Conservation (phyloP, 2,329 filamentous ascomycete species). For the Trichothecium sympodiale region DNA sequence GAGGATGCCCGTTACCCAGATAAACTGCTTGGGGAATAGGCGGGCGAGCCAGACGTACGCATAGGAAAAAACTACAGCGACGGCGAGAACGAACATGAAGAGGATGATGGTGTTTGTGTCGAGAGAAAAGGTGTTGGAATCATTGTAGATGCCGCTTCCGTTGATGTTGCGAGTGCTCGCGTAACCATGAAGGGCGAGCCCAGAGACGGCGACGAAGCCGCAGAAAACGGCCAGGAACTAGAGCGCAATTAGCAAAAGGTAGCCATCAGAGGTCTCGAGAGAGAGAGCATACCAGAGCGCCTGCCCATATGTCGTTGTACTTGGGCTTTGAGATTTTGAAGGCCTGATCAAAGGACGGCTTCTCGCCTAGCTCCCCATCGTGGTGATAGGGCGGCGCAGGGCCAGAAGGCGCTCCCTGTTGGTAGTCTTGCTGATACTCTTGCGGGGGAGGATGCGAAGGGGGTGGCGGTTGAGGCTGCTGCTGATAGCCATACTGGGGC, state of each 20-base stretch:
- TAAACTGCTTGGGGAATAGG: slow-evolving; percentile 76
- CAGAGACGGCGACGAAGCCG: slow-evolving; percentile 70
- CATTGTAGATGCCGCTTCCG: slow-evolving; percentile 64
- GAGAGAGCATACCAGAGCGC: slow-evolving; percentile 48
- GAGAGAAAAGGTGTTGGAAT: slow-evolving; percentile 53
- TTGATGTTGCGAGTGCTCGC: slow-evolving; percentile 48
- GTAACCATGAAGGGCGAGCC: slow-evolving; percentile 65
- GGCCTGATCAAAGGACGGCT: slow-evolving; percentile 60
- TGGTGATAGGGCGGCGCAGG: slow-evolving; percentile 13
- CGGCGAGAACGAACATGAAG: slow-evolving; percentile 65
- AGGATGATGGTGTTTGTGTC: slow-evolving; percentile 79
- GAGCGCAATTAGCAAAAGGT: too few species aligned
- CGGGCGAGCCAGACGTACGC: slow-evolving; percentile 67
- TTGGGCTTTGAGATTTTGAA: slow-evolving; percentile 80
- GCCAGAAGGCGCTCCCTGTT: slow-evolving; percentile 12
- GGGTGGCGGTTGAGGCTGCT: slow-evolving; percentile 14
- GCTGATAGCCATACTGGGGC: slow-evolving; percentile 10
- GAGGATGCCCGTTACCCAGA: slow-evolving; percentile 84
- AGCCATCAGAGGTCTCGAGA: too few species aligned
- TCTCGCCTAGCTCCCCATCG: slow-evolving; percentile 27
- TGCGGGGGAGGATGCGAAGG: slow-evolving; percentile 12
- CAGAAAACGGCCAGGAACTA: slow-evolving; percentile 57
- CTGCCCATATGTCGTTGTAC: slow-evolving; percentile 86
- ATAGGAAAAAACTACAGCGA: slow-evolving; percentile 66
- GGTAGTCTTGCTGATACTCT: slow-evolving; percentile 12